Evolutionary conservation across 1,284 basidiomycete genomes (phyloP), one percentile per base, ranked within the genome.

Genomic region (Tilletia caries): DNA sequence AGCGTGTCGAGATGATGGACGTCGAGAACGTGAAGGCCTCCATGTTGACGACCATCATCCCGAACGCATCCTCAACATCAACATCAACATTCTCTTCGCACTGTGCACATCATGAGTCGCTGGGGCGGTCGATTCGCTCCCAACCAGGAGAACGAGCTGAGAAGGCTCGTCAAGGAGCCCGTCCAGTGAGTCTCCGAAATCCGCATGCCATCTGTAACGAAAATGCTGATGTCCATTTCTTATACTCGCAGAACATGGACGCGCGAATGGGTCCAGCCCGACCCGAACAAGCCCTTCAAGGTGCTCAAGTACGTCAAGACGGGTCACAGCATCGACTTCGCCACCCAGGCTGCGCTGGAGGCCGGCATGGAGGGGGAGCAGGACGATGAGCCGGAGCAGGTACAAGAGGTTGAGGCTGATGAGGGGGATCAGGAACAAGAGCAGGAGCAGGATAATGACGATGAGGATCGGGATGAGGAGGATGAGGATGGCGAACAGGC

Each of bases 281-380:
- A 37, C 33, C 62, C 62, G 10, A 64, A 20, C 34, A 41, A 37
- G 62, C 33, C 62, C 62, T 64, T 41, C 62, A 41, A 37, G 62
- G 62, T 64, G 18, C 34, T 64, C 33, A 64, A 64, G 41, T 64
- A 25, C 23, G 62, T 64, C 62, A 64, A 64, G 62, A 64, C 62
- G 41, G 62, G 41, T 32, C 13, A 15, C 13, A 64, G 18, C 62
- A 44, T 64, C 34, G 62, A 64, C 37, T 64, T 64, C 34, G 27
- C 62, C 1, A 37, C 41, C 62, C 34, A 64, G 13, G 62, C 62
- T 23, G 62, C 33, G 29, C 23, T 44, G 18, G 62, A 64, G 20
- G 23, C 41, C 34, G 37, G 37, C 23, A 23, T 12, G 20, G 29
- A 15, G 6, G 27, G 15, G 15, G 33, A 67, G 44, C 29, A 52